Conservation (phyloP, 2,329 filamentous ascomycete genomes). For the Sclerotiophoma versabilis region DNA sequence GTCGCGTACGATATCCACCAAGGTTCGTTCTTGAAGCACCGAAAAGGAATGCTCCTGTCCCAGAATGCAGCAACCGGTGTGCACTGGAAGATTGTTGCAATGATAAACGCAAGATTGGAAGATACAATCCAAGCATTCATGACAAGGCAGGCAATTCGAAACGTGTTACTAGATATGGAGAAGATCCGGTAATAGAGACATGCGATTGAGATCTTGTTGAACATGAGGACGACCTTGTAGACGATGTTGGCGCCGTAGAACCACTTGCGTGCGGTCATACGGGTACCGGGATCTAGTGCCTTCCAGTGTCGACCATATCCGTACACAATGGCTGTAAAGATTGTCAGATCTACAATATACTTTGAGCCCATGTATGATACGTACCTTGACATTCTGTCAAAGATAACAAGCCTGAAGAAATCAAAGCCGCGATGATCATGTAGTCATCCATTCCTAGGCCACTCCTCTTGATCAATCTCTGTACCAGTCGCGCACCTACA, state of each 20-base stretch:
- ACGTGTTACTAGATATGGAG: constrained; percentile 30
- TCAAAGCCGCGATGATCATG: constrained; percentile 30
- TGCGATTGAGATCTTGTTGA: constrained; percentile 46
- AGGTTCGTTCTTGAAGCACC: constrained; percentile 39
- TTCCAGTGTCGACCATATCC: constrained; percentile 31
- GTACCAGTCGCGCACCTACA: constrained; percentile 25
- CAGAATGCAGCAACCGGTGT: constrained; percentile 41
- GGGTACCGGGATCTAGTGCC: constrained; percentile 19
- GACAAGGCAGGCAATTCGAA: constrained; percentile 33
- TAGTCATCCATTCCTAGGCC: constrained; percentile 33
- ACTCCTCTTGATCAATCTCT: constrained; percentile 25
- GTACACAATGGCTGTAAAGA: constrained; percentile 27
- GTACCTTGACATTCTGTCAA: constrained; percentile 36
- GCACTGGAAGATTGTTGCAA: constrained; percentile 46
- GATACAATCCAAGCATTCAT: constrained; percentile 41
- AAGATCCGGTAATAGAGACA: constrained; percentile 48
- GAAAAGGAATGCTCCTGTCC: constrained; percentile 38
- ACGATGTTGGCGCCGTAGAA: constrained; percentile 45
- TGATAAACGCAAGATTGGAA: constrained; percentile 39
- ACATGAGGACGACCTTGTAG: constrained; percentile 48
- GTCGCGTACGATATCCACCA: constrained; percentile 37
- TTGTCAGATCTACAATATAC: background rate
- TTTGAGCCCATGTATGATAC: background rate
- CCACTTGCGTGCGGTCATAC: constrained; percentile 32
- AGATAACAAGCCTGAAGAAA: constrained; percentile 27